These are phyloP conservation scores for Ophiostoma pallidulum DNA, from an alignment of 2,329 filamentous ascomycete species.

Conservation along the genomic window DNA sequence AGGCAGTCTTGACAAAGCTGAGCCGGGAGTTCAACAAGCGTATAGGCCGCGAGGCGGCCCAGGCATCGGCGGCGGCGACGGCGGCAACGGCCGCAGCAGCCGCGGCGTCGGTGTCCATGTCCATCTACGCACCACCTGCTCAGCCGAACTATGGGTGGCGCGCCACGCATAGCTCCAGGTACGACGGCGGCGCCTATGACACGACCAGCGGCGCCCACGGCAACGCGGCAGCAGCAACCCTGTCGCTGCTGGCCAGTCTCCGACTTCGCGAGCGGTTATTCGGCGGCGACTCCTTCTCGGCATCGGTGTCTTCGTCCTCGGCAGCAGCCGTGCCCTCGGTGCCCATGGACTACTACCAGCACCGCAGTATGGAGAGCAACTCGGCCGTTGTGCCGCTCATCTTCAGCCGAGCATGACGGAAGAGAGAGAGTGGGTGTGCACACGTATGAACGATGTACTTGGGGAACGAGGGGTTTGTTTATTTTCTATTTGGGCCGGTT, in stretches of 20 bases:
- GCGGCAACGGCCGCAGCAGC: constrained; percentile 9
- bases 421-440: too few relatives aligned
- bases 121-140: constrained; percentile 14
- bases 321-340: not conserved
- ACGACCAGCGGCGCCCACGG: not conserved
- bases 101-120: constrained; percentile 18
- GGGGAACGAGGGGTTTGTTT: not conserved
- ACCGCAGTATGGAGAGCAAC: constrained; percentile 40
- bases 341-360: constrained; percentile 19
- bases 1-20: constrained; percentile 50
- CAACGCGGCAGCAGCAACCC: constrained; percentile 18
- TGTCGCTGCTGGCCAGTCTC: constrained; percentile 27
- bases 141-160: not conserved
- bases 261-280: constrained; percentile 35
- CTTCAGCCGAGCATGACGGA: constrained; percentile 37
- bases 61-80: constrained; percentile 3
- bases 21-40: constrained; percentile 38
- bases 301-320: not conserved
- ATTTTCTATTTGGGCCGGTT: not conserved
- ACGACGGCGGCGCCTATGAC: constrained; percentile 8
- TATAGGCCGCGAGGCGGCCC: constrained; percentile 15
- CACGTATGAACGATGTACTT: too few relatives aligned
- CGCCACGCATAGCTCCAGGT: constrained; percentile 15
- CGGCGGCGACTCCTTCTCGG: constrained; percentile 20
- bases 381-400: constrained; percentile 50